Evolutionary conservation across 1,284 basidiomycete species (phyloP).

Genomic region (Marasmius sp.): DNA sequence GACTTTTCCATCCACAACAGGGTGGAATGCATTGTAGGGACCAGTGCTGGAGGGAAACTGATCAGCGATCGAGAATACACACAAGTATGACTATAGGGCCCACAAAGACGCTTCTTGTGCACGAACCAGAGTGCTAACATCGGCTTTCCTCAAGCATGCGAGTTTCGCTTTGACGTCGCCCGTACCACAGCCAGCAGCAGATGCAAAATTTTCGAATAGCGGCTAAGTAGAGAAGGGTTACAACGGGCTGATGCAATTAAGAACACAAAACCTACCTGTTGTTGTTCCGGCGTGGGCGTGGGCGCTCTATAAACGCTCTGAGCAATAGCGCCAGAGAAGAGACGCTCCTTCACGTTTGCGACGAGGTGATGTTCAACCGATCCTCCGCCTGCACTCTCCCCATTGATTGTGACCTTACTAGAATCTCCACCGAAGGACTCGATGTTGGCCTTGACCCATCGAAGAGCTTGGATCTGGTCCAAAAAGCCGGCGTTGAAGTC

Average conservation of each 20-base stretch:
- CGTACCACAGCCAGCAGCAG: constrained; percentile 44
- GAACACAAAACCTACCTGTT: constrained; percentile 34
- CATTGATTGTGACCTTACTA: constrained; percentile 55
- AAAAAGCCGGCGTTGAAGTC: constrained; percentile 62
- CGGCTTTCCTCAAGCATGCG: constrained; percentile 47
- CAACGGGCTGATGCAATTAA: background rate
- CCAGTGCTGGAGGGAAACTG: constrained; percentile 24
- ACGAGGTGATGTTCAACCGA: constrained; percentile 58
- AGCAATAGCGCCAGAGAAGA: constrained; percentile 55
- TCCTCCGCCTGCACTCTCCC: constrained; percentile 60
- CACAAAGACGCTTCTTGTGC: constrained; percentile 50
- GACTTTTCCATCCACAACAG: constrained; percentile 49
- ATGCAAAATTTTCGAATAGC: constrained; percentile 50
- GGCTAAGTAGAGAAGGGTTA: constrained; percentile 31
- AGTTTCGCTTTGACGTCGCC: constrained; percentile 36
- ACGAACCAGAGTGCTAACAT: constrained; percentile 47
- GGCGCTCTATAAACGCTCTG: constrained; percentile 59
- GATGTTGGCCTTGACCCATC: constrained; percentile 65
- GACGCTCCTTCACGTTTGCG: constrained; percentile 33
- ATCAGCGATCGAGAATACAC: background rate
- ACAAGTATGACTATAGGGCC: background rate
- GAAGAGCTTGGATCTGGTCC: constrained; percentile 60
- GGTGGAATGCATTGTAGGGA: constrained; percentile 38
- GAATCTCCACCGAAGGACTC: constrained; percentile 64
- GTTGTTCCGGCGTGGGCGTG: constrained; percentile 47